Evolutionary conservation across 2,329 filamentous ascomycete genomes (phyloP).

Genomic region (Talaromyces verruculosus): DNA sequence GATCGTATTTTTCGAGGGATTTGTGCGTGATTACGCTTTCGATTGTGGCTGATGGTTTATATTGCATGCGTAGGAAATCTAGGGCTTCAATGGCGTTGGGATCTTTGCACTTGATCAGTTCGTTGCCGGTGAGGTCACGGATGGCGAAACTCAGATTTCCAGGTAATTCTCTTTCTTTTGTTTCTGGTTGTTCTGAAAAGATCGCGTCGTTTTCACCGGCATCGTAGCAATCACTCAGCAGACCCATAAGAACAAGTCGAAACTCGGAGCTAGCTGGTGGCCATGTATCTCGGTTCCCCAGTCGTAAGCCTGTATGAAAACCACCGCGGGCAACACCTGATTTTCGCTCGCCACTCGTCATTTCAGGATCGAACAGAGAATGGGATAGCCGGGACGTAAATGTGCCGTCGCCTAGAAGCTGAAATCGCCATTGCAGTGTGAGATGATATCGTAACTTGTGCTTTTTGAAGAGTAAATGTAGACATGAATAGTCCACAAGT

Average conservation of each 20-base stretch:
- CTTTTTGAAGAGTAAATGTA: constrained; percentile 72
- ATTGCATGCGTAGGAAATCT: constrained; percentile 88
- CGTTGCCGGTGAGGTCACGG: constrained; percentile 72
- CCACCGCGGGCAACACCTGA: constrained; percentile 68
- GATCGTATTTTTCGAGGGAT: constrained; percentile 77
- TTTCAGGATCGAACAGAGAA: constrained; percentile 79
- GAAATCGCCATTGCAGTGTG: constrained; percentile 72
- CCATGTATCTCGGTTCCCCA: constrained; percentile 81
- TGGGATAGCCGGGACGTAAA: constrained; percentile 79
- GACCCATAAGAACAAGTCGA: constrained; percentile 81
- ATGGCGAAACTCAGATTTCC: constrained; percentile 80
- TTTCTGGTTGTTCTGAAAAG: constrained; percentile 17
- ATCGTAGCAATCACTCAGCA: constrained; percentile 73
- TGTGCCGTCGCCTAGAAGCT: constrained; percentile 79
- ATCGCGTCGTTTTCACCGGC: constrained; percentile 28
- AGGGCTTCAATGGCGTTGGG: constrained; percentile 79
- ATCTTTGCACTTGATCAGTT: constrained; percentile 81
- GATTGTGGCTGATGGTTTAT: constrained; percentile 72
- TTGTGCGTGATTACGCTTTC: constrained; percentile 69
- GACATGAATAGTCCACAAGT: constrained; percentile 73
- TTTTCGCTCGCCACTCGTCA: constrained; percentile 74
- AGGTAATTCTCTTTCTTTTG: constrained; percentile 52
- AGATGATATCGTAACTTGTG: constrained; percentile 73
- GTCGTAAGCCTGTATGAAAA: constrained; percentile 74
- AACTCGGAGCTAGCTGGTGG: constrained; percentile 92